These are phyloP conservation scores for Podospora conica DNA, from an alignment of 495 filamentous ascomycete genomes.

Conservation along the genomic window DNA sequence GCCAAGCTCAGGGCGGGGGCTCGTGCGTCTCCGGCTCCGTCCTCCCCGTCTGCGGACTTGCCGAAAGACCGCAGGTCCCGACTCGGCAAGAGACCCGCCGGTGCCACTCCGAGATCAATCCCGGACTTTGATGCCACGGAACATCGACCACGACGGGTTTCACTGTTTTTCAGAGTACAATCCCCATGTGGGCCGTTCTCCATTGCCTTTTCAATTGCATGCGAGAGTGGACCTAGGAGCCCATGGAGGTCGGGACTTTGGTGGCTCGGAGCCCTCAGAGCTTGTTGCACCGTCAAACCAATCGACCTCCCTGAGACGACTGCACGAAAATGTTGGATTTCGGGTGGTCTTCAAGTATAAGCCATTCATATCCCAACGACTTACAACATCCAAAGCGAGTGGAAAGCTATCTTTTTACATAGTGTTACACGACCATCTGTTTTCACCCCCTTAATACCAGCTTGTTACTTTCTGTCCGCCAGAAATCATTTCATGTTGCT, in stretches of 20 bases:
- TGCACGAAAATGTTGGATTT: neutral
- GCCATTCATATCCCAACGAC: neutral
- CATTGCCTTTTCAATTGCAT: no score
- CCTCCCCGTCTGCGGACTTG: neutral
- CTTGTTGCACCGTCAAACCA: no score
- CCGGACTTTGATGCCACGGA: neutral
- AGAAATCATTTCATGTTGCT: neutral
- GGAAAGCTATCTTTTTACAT: neutral
- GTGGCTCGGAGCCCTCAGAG: neutral
- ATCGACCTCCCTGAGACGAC: no score
- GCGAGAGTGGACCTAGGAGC: no score
- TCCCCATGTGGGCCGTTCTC: no score
- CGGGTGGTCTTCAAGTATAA: neutral
- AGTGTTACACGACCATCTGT: neutral
- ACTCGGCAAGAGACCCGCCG: neutral
- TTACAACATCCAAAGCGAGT: neutral
- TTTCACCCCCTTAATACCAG: neutral
- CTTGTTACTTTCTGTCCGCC: neutral
- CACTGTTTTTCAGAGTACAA: neutral
- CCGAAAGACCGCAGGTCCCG: neutral
- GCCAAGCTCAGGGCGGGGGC: constrained; percentile 2
- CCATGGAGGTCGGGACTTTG: no score
- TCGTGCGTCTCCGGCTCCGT: neutral
- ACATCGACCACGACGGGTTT: neutral
- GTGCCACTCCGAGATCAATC: neutral